phyloP scores from a whole-genome alignment of 345 rosid species.

The Leavenworthia alabamica region DNA sequence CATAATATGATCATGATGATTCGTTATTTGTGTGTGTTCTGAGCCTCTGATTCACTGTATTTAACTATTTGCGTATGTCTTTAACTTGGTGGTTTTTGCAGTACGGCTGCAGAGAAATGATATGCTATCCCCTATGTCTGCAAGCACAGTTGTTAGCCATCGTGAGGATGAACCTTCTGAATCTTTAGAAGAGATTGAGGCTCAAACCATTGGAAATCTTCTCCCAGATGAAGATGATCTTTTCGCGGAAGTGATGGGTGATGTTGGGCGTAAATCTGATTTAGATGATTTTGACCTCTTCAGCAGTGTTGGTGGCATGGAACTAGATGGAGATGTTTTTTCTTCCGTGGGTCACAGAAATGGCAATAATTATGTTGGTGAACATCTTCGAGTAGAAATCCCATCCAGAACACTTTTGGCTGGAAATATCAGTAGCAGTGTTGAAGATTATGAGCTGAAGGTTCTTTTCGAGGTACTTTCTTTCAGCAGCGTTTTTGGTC shows the following conservation, averaged over 20 bases:
- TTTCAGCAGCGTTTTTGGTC: slow-evolving; percentile 12
- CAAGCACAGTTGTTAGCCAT: slow-evolving; percentile 40
- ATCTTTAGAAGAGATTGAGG: slow-evolving; percentile 78
- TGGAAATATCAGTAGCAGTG: slow-evolving; percentile 63
- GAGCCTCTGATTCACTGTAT: slow-evolving; percentile 1
- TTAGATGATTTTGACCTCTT: slow-evolving; percentile 81
- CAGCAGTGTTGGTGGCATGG: slow-evolving; percentile 92
- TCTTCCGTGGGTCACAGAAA: slow-evolving; percentile 32
- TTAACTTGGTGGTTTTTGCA: slow-evolving; percentile 28
- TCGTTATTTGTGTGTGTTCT: neutral
- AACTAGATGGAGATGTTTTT: slow-evolving; percentile 65
- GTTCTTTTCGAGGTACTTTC: slow-evolving; percentile 73
- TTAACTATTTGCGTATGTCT: neutral
- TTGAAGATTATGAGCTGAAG: slow-evolving; percentile 76
- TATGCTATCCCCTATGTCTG: slow-evolving; percentile 38
- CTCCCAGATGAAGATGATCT: slow-evolving; percentile 93
- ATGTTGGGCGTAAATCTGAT: slow-evolving; percentile 43
- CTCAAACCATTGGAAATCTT: slow-evolving; percentile 80
- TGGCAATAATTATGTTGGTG: slow-evolving; percentile 44
- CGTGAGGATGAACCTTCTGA: slow-evolving; percentile 60
- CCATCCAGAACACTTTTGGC: slow-evolving; percentile 87
- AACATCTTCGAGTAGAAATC: slow-evolving; percentile 51
- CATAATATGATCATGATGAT: neutral
- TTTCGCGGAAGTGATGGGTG: slow-evolving; percentile 75
- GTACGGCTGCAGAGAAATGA: slow-evolving; percentile 53